Evolutionary conservation across 352 stramenopile species (phyloP).

Genomic region (Pythium guiyangense): DNA sequence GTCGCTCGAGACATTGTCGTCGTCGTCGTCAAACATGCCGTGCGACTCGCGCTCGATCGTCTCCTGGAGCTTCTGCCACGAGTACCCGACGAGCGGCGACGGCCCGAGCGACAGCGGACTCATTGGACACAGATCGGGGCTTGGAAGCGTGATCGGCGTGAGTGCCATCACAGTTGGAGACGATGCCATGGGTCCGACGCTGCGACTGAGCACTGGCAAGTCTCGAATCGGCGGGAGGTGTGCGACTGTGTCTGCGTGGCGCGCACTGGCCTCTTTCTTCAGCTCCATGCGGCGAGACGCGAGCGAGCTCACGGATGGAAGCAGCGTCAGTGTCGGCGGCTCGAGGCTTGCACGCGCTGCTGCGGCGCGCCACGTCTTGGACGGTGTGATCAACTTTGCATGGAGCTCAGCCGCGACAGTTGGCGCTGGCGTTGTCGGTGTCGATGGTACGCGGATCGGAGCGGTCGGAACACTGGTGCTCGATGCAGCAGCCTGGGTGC

Average conservation of each 20-base stretch:
- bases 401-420: not conserved
- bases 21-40: conserved; percentile 42
- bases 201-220: conserved; percentile 2
- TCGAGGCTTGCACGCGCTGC: conserved; percentile 3
- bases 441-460: not conserved
- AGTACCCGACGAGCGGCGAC: conserved; percentile 44
- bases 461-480: not conserved
- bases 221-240: conserved; percentile 10
- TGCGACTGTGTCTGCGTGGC: not conserved
- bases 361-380: conserved; percentile 11
- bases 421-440: not conserved
- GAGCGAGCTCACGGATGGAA: conserved; percentile 11
- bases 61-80: conserved; percentile 71
- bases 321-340: conserved; percentile 7
- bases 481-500: conserved; percentile 3
- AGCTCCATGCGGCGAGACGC: not conserved
- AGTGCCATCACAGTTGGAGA: not conserved
- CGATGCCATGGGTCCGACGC: not conserved
- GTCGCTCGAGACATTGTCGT: conserved; percentile 21
- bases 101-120: conserved; percentile 1
- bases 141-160: conserved; percentile 8
- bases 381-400: conserved; percentile 7
- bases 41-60: conserved; percentile 64
- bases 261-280: conserved; percentile 1
- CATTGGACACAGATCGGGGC: no score